Conservation (phyloP, 2,329 filamentous ascomycete species). For the Phialemoniopsis sp. region DNA sequence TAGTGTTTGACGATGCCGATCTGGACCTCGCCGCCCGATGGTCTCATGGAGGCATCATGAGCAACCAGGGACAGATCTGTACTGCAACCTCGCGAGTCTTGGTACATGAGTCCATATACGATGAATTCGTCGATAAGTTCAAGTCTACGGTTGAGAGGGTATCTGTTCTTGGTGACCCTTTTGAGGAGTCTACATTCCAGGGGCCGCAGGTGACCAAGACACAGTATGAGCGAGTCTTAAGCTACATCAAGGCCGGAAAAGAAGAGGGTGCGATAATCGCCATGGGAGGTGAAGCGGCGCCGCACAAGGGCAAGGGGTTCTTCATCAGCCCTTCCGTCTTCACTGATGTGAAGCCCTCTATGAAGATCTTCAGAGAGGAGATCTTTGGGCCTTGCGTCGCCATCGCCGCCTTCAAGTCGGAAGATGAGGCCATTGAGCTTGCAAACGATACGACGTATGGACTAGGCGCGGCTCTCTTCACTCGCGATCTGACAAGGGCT, state of each 20-base stretch:
- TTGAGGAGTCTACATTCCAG: slow-evolving; percentile 63
- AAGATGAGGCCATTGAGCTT: slow-evolving; percentile 28
- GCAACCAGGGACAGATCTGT: slow-evolving; percentile 59
- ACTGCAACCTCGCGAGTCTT: slow-evolving; percentile 56
- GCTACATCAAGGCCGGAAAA: slow-evolving; percentile 64
- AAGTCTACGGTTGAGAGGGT: slow-evolving; percentile 52
- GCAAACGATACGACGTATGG: slow-evolving; percentile 49
- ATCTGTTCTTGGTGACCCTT: slow-evolving; percentile 63
- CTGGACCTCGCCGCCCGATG: slow-evolving; percentile 58
- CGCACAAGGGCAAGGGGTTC: slow-evolving; percentile 40
- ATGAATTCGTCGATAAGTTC: slow-evolving; percentile 60
- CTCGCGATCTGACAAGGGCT: slow-evolving; percentile 43
- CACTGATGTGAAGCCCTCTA: slow-evolving; percentile 24
- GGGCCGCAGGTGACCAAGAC: slow-evolving; percentile 65
- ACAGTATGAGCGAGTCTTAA: slow-evolving; percentile 64
- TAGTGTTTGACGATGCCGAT: slow-evolving; percentile 60
- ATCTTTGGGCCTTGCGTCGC: slow-evolving; percentile 30
- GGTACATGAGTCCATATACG: slow-evolving; percentile 53
- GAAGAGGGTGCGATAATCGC: slow-evolving; percentile 60
- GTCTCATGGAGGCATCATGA: slow-evolving; percentile 41
- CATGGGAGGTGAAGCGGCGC: slow-evolving; percentile 49
- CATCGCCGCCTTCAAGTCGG: slow-evolving; percentile 25
- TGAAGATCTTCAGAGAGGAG: slow-evolving; percentile 29
- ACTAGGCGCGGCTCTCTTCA: slow-evolving; percentile 54
- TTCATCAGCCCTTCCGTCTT: slow-evolving; percentile 29